These are phyloP conservation scores for Leucocoprinus leucothites DNA, from an alignment of 768 basidiomycete genomes.

Conservation along the genomic window DNA sequence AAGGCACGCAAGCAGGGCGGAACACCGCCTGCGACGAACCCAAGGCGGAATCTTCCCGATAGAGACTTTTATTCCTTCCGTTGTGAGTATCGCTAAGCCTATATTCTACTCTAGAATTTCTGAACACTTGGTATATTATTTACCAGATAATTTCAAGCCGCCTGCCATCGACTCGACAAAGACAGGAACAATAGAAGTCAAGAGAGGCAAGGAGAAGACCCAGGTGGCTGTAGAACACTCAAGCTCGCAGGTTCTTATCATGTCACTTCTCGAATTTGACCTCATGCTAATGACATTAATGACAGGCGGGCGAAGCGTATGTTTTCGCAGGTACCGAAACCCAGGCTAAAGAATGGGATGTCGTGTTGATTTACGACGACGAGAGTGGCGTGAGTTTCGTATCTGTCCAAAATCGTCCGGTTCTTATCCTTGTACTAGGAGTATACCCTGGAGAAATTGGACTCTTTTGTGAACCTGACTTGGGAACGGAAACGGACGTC, in stretches of 20 bases:
- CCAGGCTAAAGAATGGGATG: constrained; percentile 66
- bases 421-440: constrained; percentile 34
- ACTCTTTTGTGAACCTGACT: constrained; percentile 55
- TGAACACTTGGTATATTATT: background rate
- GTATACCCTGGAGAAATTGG: constrained; percentile 74
- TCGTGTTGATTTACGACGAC: constrained; percentile 79
- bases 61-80: constrained; percentile 76
- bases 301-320: constrained; percentile 49
- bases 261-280: background rate
- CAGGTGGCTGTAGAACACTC: constrained; percentile 62
- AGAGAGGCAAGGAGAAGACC: constrained; percentile 47
- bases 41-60: constrained; percentile 50
- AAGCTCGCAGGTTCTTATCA: constrained; percentile 49
- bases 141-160: constrained; percentile 73
- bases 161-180: constrained; percentile 63
- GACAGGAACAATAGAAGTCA: constrained; percentile 64
- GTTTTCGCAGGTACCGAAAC: constrained; percentile 57
- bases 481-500: constrained; percentile 44
- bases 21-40: constrained; percentile 23
- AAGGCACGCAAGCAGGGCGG: constrained; percentile 69
- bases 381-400: constrained; percentile 49
- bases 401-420: background rate
- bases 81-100: constrained; percentile 45
- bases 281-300: background rate
- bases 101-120: background rate